Evolutionary conservation across 2,329 filamentous ascomycete genomes (phyloP), one percentile per base, ranked within the genome.

Genomic region (Orbilia brochopaga): DNA sequence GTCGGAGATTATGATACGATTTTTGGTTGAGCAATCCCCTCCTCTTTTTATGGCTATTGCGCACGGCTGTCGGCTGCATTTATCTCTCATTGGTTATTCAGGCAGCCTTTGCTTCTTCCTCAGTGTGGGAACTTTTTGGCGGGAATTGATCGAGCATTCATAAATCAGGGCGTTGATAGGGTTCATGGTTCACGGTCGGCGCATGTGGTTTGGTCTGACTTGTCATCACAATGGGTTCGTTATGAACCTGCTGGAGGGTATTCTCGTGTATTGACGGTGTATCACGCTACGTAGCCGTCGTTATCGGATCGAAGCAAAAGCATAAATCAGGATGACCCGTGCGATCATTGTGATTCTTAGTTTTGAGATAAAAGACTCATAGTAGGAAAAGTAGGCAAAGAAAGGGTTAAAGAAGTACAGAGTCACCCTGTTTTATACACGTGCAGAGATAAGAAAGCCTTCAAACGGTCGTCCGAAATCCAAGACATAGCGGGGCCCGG

Each of bases 1-100:
- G 35, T 64, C 10, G 66, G 66, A 15, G 66, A 70, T 15, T 70
- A 70, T n/a, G 66, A 70, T 24, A 70, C 66, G 13, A 70, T 70
- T 15, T 70, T 70, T 60, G 61, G 66, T 27, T 70, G 56, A 64
- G 19, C 42, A 30, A 42, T 3, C 27, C 27, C 6, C 23, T 24
- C 13, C 10, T 13, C 4, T 21, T 24, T 23, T 11, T 2, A 46
- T 27, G 2, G 13, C 50, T 27, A 30, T n/a, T 30, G 50, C 15
- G 3, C 30, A 30, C 19, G 11, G 21, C 13, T n/a, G 23, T 53
- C 2, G 11, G 24, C 1, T 32, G 27, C 27, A 4, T 51, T 23
- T 51, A 17, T 51, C 46, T 51, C 27, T 54, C 32, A 32, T 30
- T 32, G 2, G 8, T 3, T 8, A 15, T 10, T 17, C 24, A 4